A percentile compares a stretch with the other conserved stretches of the same genome.
Evolutionary conservation across 768 basidiomycete species (phyloP).

Genomic region (Amanita molliuscula): DNA sequence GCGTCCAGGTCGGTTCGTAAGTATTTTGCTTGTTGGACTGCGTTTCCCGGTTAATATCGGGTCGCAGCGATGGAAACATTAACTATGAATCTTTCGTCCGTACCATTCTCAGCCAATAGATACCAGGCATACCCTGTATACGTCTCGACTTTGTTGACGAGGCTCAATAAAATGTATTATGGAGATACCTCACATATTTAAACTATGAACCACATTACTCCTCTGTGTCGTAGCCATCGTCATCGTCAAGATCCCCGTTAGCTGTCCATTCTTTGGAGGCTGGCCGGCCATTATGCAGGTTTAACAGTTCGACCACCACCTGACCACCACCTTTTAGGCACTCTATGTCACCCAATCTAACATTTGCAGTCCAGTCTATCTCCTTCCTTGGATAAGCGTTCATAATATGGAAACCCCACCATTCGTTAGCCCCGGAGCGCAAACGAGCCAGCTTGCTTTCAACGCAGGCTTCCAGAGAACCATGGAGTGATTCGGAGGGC

Average conservation of each 20-base stretch:
- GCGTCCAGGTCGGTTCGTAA: conserved; percentile 84
- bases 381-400: conserved; percentile 63
- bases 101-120: conserved; percentile 80
- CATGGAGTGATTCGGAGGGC: conserved; percentile 25
- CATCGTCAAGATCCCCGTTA: conserved; percentile 17
- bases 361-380: conserved; percentile 36
- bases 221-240: conserved; percentile 52
- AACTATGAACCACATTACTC: conserved; percentile 14
- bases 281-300: conserved; percentile 9
- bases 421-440: conserved; percentile 22
- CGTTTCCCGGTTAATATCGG: conserved; percentile 6
- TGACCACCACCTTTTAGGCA: conserved; percentile 50
- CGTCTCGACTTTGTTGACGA: not conserved
- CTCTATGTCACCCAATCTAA: conserved; percentile 33
- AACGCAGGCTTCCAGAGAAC: conserved; percentile 24
- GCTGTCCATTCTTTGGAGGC: conserved; percentile 8
- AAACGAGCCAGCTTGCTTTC: conserved; percentile 16
- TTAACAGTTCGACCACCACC: conserved; percentile 47
- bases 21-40: conserved; percentile 19
- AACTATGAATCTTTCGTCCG: conserved; percentile 97
- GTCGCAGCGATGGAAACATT: conserved; percentile 81
- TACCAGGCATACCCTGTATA: conserved; percentile 2
- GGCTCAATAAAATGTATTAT: conserved; percentile 3
- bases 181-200: not conserved
- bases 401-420: conserved; percentile 68